Evolutionary conservation across 768 basidiomycete genomes (phyloP).

Genomic region (Mycena albidolilacea): DNA sequence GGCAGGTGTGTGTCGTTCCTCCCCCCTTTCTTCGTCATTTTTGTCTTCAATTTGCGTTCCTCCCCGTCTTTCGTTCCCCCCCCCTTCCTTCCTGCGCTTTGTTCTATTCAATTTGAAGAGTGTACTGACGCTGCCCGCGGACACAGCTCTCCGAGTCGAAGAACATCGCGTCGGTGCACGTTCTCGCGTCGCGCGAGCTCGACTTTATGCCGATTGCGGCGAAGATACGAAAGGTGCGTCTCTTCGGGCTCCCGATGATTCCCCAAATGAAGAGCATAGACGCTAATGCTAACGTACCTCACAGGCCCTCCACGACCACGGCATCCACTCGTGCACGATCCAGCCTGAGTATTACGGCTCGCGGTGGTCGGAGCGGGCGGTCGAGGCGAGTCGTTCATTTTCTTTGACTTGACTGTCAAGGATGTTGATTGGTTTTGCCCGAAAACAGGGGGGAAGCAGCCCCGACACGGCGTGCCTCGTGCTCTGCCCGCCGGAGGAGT

Average conservation of each 20-base stretch:
- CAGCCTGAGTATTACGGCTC: slow-evolving; percentile 84
- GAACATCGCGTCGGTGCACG: slow-evolving; percentile 96
- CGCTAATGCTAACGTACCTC: background rate
- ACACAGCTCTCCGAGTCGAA: slow-evolving; percentile 86
- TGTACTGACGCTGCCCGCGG: too few relatives aligned
- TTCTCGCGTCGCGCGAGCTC: slow-evolving; percentile 82
- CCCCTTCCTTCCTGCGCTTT: too few relatives aligned
- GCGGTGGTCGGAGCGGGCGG: slow-evolving; percentile 32
- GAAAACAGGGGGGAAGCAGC: background rate
- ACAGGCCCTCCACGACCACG: slow-evolving; percentile 83
- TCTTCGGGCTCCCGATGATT: too few relatives aligned
- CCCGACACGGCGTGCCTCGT: slow-evolving; percentile 33
- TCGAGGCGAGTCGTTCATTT: slow-evolving; percentile 6
- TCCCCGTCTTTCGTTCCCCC: background rate
- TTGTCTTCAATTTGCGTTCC: background rate
- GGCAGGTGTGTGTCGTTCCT: slow-evolving; percentile 66
- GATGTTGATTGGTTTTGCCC: too few relatives aligned
- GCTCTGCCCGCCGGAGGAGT: slow-evolving; percentile 35
- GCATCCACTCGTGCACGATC: slow-evolving; percentile 95
- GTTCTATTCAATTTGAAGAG: background rate
- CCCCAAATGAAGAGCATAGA: too few relatives aligned
- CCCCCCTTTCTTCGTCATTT: background rate
- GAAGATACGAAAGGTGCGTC: slow-evolving; percentile 74
- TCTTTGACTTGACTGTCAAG: background rate
- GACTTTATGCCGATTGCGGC: slow-evolving; percentile 95